Evolutionary conservation across 495 filamentous ascomycete genomes (phyloP), one percentile per base, ranked within the genome.

Genomic region (Aspergillus ellipticus): DNA sequence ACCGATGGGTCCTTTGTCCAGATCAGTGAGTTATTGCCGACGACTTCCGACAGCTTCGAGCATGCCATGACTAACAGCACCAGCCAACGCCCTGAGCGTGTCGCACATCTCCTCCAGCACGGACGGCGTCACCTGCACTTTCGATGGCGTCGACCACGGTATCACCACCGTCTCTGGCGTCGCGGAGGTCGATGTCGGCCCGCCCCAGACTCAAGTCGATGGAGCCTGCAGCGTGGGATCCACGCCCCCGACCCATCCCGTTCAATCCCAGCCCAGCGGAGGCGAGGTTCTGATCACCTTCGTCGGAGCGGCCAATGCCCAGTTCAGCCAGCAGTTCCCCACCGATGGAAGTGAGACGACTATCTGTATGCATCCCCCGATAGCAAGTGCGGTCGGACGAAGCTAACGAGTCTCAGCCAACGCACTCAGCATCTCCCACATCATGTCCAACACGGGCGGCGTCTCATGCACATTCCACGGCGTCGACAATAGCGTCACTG

Each of bases 171-270:
- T 68, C 42, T 46, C 50, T 13, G 62, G 62, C n/a, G 42, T 16
- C 4, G 24, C 54, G 24, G 59, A 54, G 13, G 60, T 66, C 0
- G 58, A 66, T 57, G 68, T 71, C 51, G 64, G 60, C 22, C 62
- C 66, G n/a, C 73, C 73, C 4, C 72, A 76, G 67, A 66, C 70
- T 6, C 74, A 75, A 49, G 33, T 64, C n/a, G 66, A 57, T 8
- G 74, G 67, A 16, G 55, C 63, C 50, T 76, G 73, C 58, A 24
- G 3, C 20, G 17, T 20, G 33, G 24, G n/a, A n/a, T 47, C 42
- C 5, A 16, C 48, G 6, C 39, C 37, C 8, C 46, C 48, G 0
- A 16, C 7, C 10, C 42, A 37, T n/a, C 55, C 42, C 5, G 21
- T 13, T 7, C 21, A 42, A 6, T 21, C 37, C 5, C 2, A 20